Base-by-base conservation (phyloP, 495 filamentous ascomycete species). In the Xylaria flabelliformis region DNA sequence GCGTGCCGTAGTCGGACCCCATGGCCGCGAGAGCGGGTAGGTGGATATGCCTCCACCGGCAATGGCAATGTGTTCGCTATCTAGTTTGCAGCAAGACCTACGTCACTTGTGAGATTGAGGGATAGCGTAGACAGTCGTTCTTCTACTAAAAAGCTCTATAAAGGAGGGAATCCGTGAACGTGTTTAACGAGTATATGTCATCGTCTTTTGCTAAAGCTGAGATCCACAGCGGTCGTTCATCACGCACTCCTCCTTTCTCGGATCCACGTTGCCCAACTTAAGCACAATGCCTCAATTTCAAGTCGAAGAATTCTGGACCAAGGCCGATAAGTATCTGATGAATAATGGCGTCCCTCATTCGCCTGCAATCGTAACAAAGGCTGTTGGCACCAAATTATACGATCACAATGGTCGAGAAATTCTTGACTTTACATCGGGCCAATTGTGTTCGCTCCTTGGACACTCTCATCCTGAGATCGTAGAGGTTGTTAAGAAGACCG, bases 401-500 rank as follows among this genome's bases (percentile, higher is more conserved):
- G 76, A 65, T 42, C 77, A 17, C 68, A 66, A 9, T 12, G 80
- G 80, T 26, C 77, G 79, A 13, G 76, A 76, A 29, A 85, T 88
- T 42, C 81, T 87, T 2, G 86, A 88, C 74, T 88, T 83, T 80
- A 89, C 87, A 0, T 88, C 87, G 0, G 88, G 87, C 39, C 87
- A 89, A 65, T 87, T 88, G 85, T 84, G 83, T 21, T 88, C 83
- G 29, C 78, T 89, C 0, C 80, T 90, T 1, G 88, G 87, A n/a
- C 88, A 90, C 71, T 84, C 82, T 0, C 83, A 89, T 70, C 86
- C 88, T 1, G 87, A 90, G 64, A 86, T 89, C 44, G 85, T 89
- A 8, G 71, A 83, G 29, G 81, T 84, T 0, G 84, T 89, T 36
- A 68, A 74, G 12, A 68, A 84, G 0, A 79, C 85, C 58, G 82